Base-by-base conservation (phyloP, 176 grass and related monocot species). In the Avena eriantha region DNA sequence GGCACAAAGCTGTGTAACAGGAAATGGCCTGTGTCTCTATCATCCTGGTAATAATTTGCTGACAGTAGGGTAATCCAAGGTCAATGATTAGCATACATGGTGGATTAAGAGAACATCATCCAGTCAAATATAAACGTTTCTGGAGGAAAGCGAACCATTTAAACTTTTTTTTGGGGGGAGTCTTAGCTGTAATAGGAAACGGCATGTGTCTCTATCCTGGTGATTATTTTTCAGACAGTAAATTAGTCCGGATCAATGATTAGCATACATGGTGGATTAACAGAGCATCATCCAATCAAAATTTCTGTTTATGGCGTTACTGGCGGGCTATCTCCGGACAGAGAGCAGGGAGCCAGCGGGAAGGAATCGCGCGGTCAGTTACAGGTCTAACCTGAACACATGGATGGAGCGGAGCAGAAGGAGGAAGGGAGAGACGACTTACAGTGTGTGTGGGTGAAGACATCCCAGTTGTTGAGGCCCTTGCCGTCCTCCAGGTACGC, bases 401-500 rank as follows among this genome's bases (percentile, higher is more conserved):
- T n/a, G 6, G 41, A 41, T 21, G 34, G 3, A 21, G 0, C 23
- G 2, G 65, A 49, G 2, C 21, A 49, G 34, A 39, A 4, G 16
- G 34, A 10, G 3, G 3, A 16, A 58, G 14, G 26, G 16, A 39
- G 1, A 60, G 14, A 5, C 9, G 19, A 45, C 36, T 80, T 39
- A 85, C 86, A 0, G 4, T 36, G 58, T 6, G 78, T 63, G 64
- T 95, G 96, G 73, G 90, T 84, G 85, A 94, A 98, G 49, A 91
- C 76, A 45, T 98, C 96, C 96, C 96, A 98, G 83, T 95, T 98
- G 88, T 46, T 87, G 56, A 89, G 80, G 8, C 93, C 66, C 82
- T 92, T 98, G 81, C 89, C 85, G 61, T 86, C 93, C 82, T 98
- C 96, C 77, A 88, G 58, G 74, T 89, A 92, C 67, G 96, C 96